Evolutionary conservation across 1,139 yeast genomes (phyloP).

Genomic region (Scheffersomyces illinoinensis): DNA sequence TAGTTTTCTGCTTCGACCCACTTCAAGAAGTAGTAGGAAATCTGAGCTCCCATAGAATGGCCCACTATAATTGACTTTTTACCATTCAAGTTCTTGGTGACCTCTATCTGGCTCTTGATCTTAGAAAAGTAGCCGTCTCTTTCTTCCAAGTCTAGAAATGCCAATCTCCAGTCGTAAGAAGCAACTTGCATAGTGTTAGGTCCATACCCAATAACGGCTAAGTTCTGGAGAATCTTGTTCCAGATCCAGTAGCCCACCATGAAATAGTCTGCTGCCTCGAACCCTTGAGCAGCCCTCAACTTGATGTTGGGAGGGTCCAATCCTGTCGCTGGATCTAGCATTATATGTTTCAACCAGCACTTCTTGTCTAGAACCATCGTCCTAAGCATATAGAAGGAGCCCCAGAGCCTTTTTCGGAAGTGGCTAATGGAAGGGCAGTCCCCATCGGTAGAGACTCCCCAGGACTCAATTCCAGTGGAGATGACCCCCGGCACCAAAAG

Average conservation of each 20-base stretch:
- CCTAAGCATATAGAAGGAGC: conserved; percentile 90
- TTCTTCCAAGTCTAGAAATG: conserved; percentile 82
- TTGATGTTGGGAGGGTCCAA: conserved; percentile 83
- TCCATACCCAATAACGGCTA: conserved; percentile 92
- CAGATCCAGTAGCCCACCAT: conserved; percentile 99
- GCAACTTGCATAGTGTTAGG: conserved; percentile 90
- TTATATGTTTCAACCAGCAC: conserved; percentile 91
- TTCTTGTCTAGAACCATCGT: conserved; percentile 89
- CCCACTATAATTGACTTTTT: conserved; percentile 80
- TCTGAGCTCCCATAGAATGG: conserved; percentile 96
- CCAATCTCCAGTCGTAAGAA: conserved; percentile 93
- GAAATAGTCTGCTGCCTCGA: conserved; percentile 95
- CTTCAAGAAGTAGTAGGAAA: conserved; percentile 81
- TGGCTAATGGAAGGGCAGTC: conserved; percentile 80
- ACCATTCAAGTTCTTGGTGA: conserved; percentile 48
- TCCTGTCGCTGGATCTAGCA: conserved; percentile 89
- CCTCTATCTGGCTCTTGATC: conserved; percentile 71
- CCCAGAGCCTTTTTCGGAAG: conserved; percentile 93
- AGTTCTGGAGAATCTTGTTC: conserved; percentile 89
- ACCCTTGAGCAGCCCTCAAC: conserved; percentile 90
- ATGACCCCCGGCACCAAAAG: conserved; percentile 95
- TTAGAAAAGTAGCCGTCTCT: conserved; percentile 84
- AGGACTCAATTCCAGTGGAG: conserved; percentile 91
- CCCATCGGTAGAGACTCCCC: conserved; percentile 73
- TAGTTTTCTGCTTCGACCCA: conserved; percentile 88